Conservation (phyloP, 352 stramenopile genomes). For the Pythium biforme region DNA sequence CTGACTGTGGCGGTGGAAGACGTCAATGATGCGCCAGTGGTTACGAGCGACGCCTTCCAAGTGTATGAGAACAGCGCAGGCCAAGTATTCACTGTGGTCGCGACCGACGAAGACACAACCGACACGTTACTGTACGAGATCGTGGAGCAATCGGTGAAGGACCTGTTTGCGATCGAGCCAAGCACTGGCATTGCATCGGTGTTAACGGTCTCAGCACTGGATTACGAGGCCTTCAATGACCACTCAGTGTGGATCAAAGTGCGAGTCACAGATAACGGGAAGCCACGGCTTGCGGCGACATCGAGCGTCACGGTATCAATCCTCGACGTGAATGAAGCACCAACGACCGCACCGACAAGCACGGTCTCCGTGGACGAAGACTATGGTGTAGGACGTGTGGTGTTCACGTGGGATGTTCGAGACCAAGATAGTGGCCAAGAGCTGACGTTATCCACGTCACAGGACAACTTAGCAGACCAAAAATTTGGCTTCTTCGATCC, state of each 20-base stretch:
- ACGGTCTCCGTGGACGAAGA: slow-evolving; percentile 23
- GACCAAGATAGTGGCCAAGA: slow-evolving; percentile 31
- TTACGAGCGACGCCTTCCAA: slow-evolving; percentile 19
- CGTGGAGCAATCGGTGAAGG: slow-evolving; percentile 34
- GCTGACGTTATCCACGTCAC: slow-evolving; percentile 25
- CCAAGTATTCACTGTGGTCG: slow-evolving; percentile 35
- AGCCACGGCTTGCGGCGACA: slow-evolving; percentile 30
- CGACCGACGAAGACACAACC: slow-evolving; percentile 38
- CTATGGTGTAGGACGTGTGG: slow-evolving; percentile 3
- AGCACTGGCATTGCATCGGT: slow-evolving; percentile 21
- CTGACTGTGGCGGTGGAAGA: slow-evolving; percentile 15
- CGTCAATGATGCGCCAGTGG: slow-evolving; percentile 27
- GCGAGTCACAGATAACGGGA: slow-evolving; percentile 45
- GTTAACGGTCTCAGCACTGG: slow-evolving; percentile 11
- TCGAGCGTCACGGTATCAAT: slow-evolving; percentile 27
- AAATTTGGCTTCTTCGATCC: slow-evolving; percentile 21
- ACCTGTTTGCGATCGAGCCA: slow-evolving; percentile 36
- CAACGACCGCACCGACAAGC: not conserved
- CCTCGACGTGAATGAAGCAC: slow-evolving; percentile 30
- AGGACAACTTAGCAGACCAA: slow-evolving; percentile 18
- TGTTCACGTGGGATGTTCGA: slow-evolving; percentile 28
- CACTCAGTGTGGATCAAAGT: slow-evolving; percentile 51
- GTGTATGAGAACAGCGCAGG: slow-evolving; percentile 38
- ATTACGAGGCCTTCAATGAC: slow-evolving; percentile 41
- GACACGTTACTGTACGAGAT: slow-evolving; percentile 47